Evolutionary conservation across 768 basidiomycete genomes (phyloP), one percentile per base, ranked within the genome.

Genomic region (Steccherinum ochraceum): DNA sequence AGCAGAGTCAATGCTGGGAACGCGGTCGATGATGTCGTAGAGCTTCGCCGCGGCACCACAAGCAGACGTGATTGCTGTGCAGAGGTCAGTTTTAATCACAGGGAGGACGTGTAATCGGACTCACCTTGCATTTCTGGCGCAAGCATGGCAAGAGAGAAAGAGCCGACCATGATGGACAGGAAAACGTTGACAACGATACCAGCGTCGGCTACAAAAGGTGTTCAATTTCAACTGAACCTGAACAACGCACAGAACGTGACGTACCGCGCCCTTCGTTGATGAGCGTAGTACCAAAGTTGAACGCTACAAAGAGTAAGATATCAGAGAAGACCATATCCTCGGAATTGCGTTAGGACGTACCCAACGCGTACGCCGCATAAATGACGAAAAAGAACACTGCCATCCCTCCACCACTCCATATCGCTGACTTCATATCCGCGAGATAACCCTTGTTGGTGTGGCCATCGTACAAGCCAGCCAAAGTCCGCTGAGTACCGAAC

Each of bases 21-120:
- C 73, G 24, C 93, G 84, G 58, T 94, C 89, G 55, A 98, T 96
- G 3, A 93, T 94, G 19, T 78, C 72, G 62, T 76, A 95, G 4
- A 98, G 72, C 64, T 95, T 96, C n/a, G 87, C 87, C n/a, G 91
- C 93, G 23, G 93, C 93, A 13, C 81, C 89, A 54, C 82, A 80
- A 25, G 80, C 93, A 55, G 84, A 79, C 12, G 80, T 78, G 55
- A 97, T 70, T 10, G 90, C 90, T 83, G 62, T 45, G 13, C 47
- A n/a, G n/a, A n/a, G n/a, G n/a, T n/a, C n/a, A n/a, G n/a, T n/a
- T n/a, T n/a, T n/a, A n/a, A n/a, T n/a, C n/a, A n/a, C 30, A 35
- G 7, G 20, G 18, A n/a, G n/a, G n/a, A n/a, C 25, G n/a, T n/a
- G n/a, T n/a, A n/a, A n/a, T n/a, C n/a, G n/a, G n/a, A 20, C 30